Evolutionary conservation across 148 eudicot species (phyloP).

Genomic region (Drosera capensis): DNA sequence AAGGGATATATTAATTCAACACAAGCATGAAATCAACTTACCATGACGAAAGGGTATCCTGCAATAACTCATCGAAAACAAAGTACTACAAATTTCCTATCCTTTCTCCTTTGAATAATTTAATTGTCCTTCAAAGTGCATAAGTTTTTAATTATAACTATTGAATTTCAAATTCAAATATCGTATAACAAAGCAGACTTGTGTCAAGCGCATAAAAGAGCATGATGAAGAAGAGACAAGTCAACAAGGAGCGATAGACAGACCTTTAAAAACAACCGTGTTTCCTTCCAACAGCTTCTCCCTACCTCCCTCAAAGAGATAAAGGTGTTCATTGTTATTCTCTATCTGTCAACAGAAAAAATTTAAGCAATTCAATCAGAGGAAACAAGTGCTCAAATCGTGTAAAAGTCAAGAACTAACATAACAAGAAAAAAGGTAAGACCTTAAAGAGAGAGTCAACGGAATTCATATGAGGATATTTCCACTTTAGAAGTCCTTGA

Average conservation of each 20-base stretch:
- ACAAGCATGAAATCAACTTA: too few species aligned
- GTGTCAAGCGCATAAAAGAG: not conserved
- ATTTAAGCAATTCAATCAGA: not conserved
- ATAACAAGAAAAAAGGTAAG: constrained; percentile 1
- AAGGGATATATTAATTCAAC: too few species aligned
- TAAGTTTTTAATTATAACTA: not conserved
- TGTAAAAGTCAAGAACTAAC: not conserved
- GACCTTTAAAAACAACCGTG: constrained; percentile 60
- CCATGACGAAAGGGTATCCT: too few species aligned
- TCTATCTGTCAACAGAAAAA: constrained; percentile 31
- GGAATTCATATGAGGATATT: constrained; percentile 88
- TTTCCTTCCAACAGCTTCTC: constrained; percentile 71
- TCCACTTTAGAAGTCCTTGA: constrained; percentile 99
- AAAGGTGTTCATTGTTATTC: constrained; percentile 54
- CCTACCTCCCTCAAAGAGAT: constrained; percentile 68
- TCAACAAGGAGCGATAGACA: not conserved
- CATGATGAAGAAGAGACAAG: not conserved
- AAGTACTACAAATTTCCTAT: too few species aligned
- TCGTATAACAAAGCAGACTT: not conserved
- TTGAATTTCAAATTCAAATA: not conserved
- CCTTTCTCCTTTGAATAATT: too few species aligned
- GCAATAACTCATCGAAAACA: too few species aligned
- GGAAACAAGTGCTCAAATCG: too few species aligned
- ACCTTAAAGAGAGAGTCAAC: constrained; percentile 98
- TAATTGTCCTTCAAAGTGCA: too few species aligned